Evolutionary conservation across 106 monocot genomes (phyloP), one percentile per base, ranked within the genome.

Genomic region (Platanthera zijinensis): DNA sequence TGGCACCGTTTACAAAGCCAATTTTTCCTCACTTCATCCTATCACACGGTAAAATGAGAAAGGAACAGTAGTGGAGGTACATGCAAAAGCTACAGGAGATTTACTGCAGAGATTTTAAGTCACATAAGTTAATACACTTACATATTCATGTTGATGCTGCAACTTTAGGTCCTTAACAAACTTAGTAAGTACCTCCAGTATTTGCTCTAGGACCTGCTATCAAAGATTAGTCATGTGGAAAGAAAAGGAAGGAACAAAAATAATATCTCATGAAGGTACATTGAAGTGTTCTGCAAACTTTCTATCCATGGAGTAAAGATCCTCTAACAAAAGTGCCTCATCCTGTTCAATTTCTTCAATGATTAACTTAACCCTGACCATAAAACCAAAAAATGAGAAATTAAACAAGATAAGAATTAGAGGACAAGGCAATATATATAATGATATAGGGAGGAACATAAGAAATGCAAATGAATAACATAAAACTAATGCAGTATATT

Each of bases 1-100:
- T 94, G 94, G 76, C 99, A 99, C 80, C 99, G 86, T 80, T 99
- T 99, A 74, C 88, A 90, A 78, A 94, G 84, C 99, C 99, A 99
- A 61, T 74, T 87, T 84, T 94, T 99, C 78, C 84, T 92, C 80
- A 94, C 30, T 75, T 99, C 88, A 80, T 99, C 99, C 99, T 99
- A 81, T 81, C 77, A 15, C 74, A 84, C n/a, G 74, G 7, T 61
- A 67, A 28, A 14, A 61, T 72, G 70, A 74, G 19, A 83, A 77
- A 46, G 45, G 70, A 72, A 19, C 51, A 50, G 51, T 10, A 66
- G 9, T 21, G 62, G 21, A 62, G 21, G 18, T 48, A n/a, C 53
- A n/a, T 56, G 67, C 54, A 69, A 30, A 51, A 50, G 10, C 72
- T 22, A 32, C 53, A 75, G 47, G 4, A 75, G 21, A 54, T 14